phyloP scores from a whole-genome alignment of 176 grass and related monocot genomes.

The Raddia guianensis region DNA sequence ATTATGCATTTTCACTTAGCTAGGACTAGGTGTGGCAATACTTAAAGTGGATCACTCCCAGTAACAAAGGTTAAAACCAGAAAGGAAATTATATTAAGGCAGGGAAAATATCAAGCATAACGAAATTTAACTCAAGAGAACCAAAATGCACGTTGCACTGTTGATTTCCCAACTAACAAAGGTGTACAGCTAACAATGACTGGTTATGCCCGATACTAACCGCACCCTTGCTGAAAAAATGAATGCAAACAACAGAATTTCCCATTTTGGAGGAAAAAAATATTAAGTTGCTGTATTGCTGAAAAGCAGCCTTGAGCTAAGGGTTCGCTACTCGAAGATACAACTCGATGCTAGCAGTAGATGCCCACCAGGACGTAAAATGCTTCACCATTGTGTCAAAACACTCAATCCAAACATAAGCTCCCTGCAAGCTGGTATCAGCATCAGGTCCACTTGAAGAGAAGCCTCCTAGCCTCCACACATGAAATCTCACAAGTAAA shows the following conservation, averaged over 20 bases:
- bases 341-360: not conserved
- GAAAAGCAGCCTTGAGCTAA: constrained; percentile 15
- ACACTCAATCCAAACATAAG: constrained; percentile 2
- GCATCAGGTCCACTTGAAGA: not conserved
- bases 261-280: not conserved
- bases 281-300: not conserved
- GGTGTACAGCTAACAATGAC: not conserved
- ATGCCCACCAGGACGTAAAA: not conserved
- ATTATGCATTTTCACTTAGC: not conserved
- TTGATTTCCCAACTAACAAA: not conserved
- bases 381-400: not conserved
- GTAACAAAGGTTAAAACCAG: not conserved
- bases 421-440: not conserved
- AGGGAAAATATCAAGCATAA: not conserved
- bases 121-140: not conserved
- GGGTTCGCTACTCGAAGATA: not conserved
- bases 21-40: not conserved
- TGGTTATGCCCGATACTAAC: not conserved
- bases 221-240: not conserved
- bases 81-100: not conserved
- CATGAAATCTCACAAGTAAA: constrained; percentile 25
- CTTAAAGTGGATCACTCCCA: not conserved
- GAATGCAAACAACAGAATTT: not conserved
- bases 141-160: not conserved
- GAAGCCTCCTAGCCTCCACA: not conserved